Evolutionary conservation across 2,329 filamentous ascomycete genomes (phyloP), one percentile per base, ranked within the genome.

Genomic region (Aspergillus floridensis): DNA sequence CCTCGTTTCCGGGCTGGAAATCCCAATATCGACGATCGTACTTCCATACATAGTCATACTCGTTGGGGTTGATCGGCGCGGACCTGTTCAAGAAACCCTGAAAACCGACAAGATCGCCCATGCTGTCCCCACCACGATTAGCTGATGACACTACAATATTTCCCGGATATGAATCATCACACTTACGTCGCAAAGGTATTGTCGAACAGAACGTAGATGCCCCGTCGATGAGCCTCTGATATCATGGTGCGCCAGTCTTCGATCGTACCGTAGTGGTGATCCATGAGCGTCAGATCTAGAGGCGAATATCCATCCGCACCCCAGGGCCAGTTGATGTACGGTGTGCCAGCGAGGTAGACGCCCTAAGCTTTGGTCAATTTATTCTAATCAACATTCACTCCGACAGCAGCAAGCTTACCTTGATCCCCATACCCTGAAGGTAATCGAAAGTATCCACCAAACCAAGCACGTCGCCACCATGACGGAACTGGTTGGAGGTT

Each of bases 181-280:
- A 72, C 78, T 75, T 72, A 80, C 76, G 86, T 88, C 38, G 82
- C 80, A 69, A 88, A 80, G 1, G 86, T 88, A 66, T 87, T 87
- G 69, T 88, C 86, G 59, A 88, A 70, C 29, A 88, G 75, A 38
- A 88, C 84, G 72, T 87, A 87, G 84, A 88, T 87, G 58, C 79
- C 82, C 32, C 82, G 78, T 1, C 70, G 69, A 65, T 88, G 86
- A 19, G 88, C 84, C 50, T 84, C 84, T 11, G 80, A 75, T 57
- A 88, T 81, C 3, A 81, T 80, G 46, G 74, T 70, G 63, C 84
- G 80, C 84, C 85, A 88, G 59, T 79, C 73, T 14, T 80, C 71
- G 56, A 88, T 81, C 53, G 79, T 80, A 21, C 85, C 86, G 61
- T 84, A 84, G 66, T 88, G 86, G 48, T 81, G 78, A 65, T 88